Conservation (phyloP, 2,329 filamentous ascomycete genomes). For the Tolypocladium cylindrosporum region DNA sequence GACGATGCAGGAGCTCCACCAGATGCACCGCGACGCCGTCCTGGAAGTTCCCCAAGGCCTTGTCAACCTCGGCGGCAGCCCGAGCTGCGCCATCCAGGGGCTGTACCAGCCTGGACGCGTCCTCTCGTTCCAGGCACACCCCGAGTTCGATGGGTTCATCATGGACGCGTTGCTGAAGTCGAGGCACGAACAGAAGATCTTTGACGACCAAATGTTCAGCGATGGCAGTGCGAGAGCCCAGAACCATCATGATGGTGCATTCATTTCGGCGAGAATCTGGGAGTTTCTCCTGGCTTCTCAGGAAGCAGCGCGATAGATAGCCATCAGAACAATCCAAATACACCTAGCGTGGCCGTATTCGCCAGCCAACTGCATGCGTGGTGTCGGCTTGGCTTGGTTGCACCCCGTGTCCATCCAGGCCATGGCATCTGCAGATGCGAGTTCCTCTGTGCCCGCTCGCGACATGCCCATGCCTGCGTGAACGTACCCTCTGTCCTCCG, state of each 20-base stretch:
- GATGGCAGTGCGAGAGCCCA: constrained; percentile 16
- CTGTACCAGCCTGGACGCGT: constrained; percentile 24
- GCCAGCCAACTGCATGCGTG: not conserved
- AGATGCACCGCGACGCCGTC: constrained; percentile 35
- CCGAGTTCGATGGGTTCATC: constrained; percentile 28
- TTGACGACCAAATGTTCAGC: constrained; percentile 14
- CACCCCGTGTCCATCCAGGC: not conserved
- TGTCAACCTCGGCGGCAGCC: constrained; percentile 26
- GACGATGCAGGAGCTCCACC: constrained; percentile 20
- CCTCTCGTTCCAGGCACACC: constrained; percentile 32
- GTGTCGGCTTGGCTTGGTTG: not conserved
- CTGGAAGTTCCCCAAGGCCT: constrained; percentile 23
- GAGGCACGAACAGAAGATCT: constrained; percentile 15
- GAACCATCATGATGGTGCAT: constrained; percentile 16
- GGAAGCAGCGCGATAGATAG: no score
- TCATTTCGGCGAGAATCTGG: constrained; percentile 16
- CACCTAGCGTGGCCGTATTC: not conserved
- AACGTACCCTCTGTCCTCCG: not conserved
- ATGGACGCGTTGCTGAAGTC: constrained; percentile 21
- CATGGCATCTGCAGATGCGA: not conserved
- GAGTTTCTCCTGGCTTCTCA: constrained; percentile 8
- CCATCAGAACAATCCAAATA: not conserved
- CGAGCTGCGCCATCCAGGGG: constrained; percentile 27
- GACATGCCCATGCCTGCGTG: not conserved
- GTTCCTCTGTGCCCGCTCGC: not conserved